These are phyloP conservation scores for Bipolaris zeicola DNA, from an alignment of 2,329 filamentous ascomycete species.

Conservation along the genomic window DNA sequence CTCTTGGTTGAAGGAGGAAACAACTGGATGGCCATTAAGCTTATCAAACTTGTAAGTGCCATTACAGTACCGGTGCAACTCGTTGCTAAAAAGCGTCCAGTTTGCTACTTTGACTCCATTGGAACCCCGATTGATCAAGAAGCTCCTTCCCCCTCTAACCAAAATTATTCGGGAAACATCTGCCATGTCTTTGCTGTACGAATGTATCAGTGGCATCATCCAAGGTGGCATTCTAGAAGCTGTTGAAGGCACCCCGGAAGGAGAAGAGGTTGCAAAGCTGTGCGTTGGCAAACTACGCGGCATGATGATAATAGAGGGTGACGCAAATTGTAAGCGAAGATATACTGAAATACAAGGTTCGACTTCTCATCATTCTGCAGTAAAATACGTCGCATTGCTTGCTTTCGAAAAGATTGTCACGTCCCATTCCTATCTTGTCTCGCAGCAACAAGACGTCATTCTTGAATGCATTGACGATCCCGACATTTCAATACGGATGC, in stretches of 20 bases:
- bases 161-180: constrained; percentile 92
- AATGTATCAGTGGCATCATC: constrained; percentile 98
- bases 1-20: constrained; percentile 89
- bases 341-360: constrained; percentile 15
- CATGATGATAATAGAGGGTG: constrained; percentile 92
- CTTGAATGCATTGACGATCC: constrained; percentile 94
- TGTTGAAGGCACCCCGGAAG: constrained; percentile 76
- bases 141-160: constrained; percentile 86
- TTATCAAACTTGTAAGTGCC: constrained; percentile 84
- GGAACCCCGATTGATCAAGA: constrained; percentile 88
- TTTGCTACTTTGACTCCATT: constrained; percentile 94
- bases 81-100: constrained; percentile 52
- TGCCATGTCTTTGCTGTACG: constrained; percentile 97
- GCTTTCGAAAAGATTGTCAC: constrained; percentile 94
- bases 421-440: constrained; percentile 86
- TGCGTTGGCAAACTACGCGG: constrained; percentile 92
- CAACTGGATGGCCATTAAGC: constrained; percentile 99
- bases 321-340: constrained; percentile 77
- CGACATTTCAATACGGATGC: constrained; percentile 93
- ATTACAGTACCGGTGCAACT: no score
- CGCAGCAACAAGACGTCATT: constrained; percentile 94
- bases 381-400: constrained; percentile 95
- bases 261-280: constrained; percentile 88
- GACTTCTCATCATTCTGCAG: constrained; percentile 52
- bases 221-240: constrained; percentile 91